Percentiles rank a stretch among this genome's conserved stretches.
Evolutionary conservation across 495 filamentous ascomycete genomes (phyloP).

Genomic region (Podospora australis): DNA sequence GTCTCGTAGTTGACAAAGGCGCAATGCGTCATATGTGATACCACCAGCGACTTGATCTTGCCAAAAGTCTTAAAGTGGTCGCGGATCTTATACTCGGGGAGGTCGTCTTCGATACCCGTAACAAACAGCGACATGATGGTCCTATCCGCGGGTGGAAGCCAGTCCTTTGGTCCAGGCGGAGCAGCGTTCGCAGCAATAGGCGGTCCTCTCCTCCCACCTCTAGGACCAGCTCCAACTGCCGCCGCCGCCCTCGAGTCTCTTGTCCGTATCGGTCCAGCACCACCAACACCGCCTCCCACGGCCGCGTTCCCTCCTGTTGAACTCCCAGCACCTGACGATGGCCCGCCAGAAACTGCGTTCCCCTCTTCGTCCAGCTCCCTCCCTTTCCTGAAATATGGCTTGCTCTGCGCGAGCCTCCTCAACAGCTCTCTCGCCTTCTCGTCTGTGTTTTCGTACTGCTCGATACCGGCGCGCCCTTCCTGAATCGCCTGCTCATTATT

Average conservation of each 20-base stretch:
- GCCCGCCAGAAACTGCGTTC: slow-evolving; percentile 30
- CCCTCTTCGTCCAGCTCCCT: slow-evolving; percentile 55
- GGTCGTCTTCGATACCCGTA: slow-evolving; percentile 91
- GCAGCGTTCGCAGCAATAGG: slow-evolving; percentile 61
- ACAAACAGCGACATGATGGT: slow-evolving; percentile 89
- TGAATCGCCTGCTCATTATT: slow-evolving; percentile 93
- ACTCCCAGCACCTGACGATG: slow-evolving; percentile 34
- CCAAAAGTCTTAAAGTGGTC: slow-evolving; percentile 86
- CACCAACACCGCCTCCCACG: slow-evolving; percentile 39
- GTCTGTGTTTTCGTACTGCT: slow-evolving; percentile 93
- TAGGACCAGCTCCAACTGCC: slow-evolving; percentile 36
- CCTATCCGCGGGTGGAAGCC: slow-evolving; percentile 70
- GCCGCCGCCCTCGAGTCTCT: slow-evolving; percentile 51
- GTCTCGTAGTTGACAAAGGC: slow-evolving; percentile 91
- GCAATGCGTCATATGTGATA: slow-evolving; percentile 93
- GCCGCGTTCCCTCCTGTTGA: slow-evolving; percentile 38
- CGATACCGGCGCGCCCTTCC: slow-evolving; percentile 68
- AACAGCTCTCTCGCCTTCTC: slow-evolving; percentile 90
- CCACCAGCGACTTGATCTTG: slow-evolving; percentile 79
- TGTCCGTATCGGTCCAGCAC: slow-evolving; percentile 65
- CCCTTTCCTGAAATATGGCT: slow-evolving; percentile 88
- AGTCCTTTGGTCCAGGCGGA: slow-evolving; percentile 75
- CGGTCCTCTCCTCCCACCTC: slow-evolving; percentile 44
- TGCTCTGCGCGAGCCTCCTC: slow-evolving; percentile 76
- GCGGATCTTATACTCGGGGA: slow-evolving; percentile 84